phyloP scores from a whole-genome alignment of 306 rosid species.

The Casuarina glauca region DNA sequence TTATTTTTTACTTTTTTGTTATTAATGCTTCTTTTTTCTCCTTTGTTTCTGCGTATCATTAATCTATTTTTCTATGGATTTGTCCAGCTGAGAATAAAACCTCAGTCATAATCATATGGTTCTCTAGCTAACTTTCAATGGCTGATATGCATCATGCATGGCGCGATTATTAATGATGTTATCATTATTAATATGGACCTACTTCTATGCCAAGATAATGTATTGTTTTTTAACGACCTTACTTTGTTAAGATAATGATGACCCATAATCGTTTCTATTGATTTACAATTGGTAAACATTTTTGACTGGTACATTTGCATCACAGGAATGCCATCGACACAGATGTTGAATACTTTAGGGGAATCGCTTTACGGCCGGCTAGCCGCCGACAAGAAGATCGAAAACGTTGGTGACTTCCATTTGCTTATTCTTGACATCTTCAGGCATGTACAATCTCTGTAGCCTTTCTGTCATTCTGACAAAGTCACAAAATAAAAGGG shows the following conservation, averaged over 20 bases:
- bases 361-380: conserved; percentile 41
- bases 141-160: too few relatives aligned
- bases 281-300: neutral
- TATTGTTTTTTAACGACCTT: too few relatives aligned
- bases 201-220: too few relatives aligned
- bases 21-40: neutral
- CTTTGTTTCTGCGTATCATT: neutral
- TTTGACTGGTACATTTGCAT: conserved; percentile 22
- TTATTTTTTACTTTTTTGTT: too few relatives aligned
- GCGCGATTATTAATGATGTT: too few relatives aligned
- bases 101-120: neutral
- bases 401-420: conserved; percentile 33
- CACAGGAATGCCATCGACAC: conserved; percentile 36
- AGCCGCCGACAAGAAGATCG: conserved; percentile 17
- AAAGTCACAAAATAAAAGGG: too few relatives aligned
- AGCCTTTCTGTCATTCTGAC: neutral
- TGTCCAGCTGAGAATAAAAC: neutral
- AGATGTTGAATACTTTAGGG: conserved; percentile 16
- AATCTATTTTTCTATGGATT: neutral
- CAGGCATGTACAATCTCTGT: conserved; percentile 40
- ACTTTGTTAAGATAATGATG: too few relatives aligned
- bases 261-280: too few relatives aligned
- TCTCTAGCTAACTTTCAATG: too few relatives aligned
- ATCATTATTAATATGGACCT: too few relatives aligned
- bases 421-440: conserved; percentile 58